A percentile compares a stretch with the other conserved stretches of the same genome.
phyloP scores from a whole-genome alignment of 2,329 filamentous ascomycete species.

The Colletotrichum nymphaeae region DNA sequence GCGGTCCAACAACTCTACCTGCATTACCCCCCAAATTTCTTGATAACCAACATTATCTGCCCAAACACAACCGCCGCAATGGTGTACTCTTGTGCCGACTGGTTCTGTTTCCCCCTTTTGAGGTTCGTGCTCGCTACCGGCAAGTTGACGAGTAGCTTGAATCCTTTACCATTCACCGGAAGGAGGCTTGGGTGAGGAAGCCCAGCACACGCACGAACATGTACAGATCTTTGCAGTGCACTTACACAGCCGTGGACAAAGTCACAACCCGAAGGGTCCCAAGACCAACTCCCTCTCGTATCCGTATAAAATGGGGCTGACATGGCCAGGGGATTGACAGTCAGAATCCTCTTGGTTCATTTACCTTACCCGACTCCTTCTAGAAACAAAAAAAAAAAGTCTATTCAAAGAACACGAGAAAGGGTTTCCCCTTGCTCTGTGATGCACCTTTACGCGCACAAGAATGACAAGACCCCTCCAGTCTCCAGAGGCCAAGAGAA shows the following conservation, averaged over 20 bases:
- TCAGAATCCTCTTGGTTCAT: background rate
- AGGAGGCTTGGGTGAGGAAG: background rate
- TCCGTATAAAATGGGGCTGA: constrained; percentile 34
- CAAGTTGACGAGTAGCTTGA: background rate
- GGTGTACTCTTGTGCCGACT: constrained; percentile 12
- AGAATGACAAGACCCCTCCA: too few relatives aligned
- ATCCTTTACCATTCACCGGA: background rate
- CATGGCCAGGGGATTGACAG: constrained; percentile 6
- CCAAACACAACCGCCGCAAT: background rate
- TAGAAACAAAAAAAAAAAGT: background rate
- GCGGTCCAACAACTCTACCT: background rate
- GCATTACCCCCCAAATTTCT: background rate
- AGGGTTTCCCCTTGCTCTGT: background rate
- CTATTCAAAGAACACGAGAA: constrained; percentile 1
- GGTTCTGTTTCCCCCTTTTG: background rate
- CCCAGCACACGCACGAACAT: background rate
- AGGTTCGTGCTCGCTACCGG: constrained; percentile 4
- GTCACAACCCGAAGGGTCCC: constrained; percentile 18
- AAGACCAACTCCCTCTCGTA: constrained; percentile 23
- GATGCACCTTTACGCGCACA: background rate
- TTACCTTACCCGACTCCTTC: background rate
- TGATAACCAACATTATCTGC: background rate
- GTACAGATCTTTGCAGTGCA: background rate
- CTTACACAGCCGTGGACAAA: constrained; percentile 7
- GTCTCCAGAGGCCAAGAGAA: too few relatives aligned